Percentiles rank a stretch among this genome's conserved stretches.
Evolutionary conservation across 2,329 filamentous ascomycete genomes (phyloP).

Genomic region (Ceratocystis cubensis): DNA sequence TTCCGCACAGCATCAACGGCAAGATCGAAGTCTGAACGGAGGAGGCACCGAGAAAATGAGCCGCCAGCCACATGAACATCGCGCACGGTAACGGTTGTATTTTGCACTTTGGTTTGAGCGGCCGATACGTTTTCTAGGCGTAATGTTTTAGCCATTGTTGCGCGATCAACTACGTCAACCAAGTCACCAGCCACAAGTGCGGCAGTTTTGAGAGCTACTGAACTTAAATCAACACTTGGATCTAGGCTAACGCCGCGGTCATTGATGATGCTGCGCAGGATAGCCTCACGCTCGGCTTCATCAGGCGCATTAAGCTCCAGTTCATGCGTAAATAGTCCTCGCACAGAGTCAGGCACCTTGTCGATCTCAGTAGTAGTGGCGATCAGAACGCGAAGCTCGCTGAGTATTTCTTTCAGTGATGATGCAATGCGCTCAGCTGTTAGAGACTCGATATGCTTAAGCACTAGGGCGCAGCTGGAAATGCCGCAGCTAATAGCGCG

Average conservation of each 20-base stretch:
- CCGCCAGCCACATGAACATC: slow-evolving; percentile 87
- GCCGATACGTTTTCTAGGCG: slow-evolving; percentile 52
- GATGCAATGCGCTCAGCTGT: slow-evolving; percentile 82
- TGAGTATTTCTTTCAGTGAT: slow-evolving; percentile 70
- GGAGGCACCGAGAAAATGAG: slow-evolving; percentile 62
- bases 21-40: slow-evolving; percentile 73
- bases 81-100: slow-evolving; percentile 46
- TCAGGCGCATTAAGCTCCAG: slow-evolving; percentile 88
- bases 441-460: slow-evolving; percentile 81
- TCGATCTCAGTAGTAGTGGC: slow-evolving; percentile 93
- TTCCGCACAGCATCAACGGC: slow-evolving; percentile 92
- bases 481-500: slow-evolving; percentile 79
- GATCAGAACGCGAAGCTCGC: slow-evolving; percentile 69
- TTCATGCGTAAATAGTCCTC: slow-evolving; percentile 89
- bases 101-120: slow-evolving; percentile 28
- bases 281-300: slow-evolving; percentile 80
- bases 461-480: slow-evolving; percentile 69
- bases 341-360: slow-evolving; percentile 79
- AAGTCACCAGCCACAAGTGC: slow-evolving; percentile 89
- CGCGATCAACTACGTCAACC: slow-evolving; percentile 86
- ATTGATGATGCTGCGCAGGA: slow-evolving; percentile 65
- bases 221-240: slow-evolving; percentile 68
- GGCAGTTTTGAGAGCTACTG: slow-evolving; percentile 86
- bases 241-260: slow-evolving; percentile 66
- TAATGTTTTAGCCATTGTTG: slow-evolving; percentile 60